These are phyloP conservation scores for Diphasiastrum complanatum DNA, from an alignment of 83 land plant species.

Conservation along the genomic window DNA sequence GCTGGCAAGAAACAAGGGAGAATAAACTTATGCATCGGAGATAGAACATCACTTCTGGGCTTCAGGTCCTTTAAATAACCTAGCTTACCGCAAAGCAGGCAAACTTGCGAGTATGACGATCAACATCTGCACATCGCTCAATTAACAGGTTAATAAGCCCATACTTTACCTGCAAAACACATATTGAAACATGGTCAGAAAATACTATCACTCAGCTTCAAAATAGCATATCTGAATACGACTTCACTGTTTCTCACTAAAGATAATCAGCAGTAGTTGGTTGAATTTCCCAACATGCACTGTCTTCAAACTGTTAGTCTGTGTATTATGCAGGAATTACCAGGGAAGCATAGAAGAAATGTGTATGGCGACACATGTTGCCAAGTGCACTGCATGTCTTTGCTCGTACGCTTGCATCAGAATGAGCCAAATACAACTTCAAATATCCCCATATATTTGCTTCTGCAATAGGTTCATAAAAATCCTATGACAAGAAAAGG, in stretches of 20 bases:
- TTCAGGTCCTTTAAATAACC: too few relatives aligned
- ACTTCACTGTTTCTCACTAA: not conserved
- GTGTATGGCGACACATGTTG: conserved; percentile 93
- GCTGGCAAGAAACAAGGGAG: not conserved
- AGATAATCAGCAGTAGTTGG: not conserved
- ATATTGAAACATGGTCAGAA: not conserved
- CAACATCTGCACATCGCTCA: conserved; percentile 90
- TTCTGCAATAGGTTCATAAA: conserved; percentile 64
- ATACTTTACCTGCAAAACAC: conserved; percentile 53
- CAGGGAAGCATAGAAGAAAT: conserved; percentile 58
- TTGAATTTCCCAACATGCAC: too few relatives aligned
- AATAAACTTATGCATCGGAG: too few relatives aligned
- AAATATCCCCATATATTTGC: conserved; percentile 54
- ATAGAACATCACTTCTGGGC: not conserved
- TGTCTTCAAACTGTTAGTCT: too few relatives aligned
- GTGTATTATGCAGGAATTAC: too few relatives aligned
- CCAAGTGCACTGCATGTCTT: conserved; percentile 95
- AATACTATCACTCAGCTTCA: conserved; percentile 3
- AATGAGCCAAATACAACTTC: conserved; percentile 50
- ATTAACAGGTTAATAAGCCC: conserved; percentile 66
- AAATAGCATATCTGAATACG: not conserved
- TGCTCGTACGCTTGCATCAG: conserved; percentile 79
- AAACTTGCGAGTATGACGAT: conserved; percentile 84
- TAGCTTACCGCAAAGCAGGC: conserved; percentile 89
- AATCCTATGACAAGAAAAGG: conserved; percentile 37